A percentile compares a stretch with the other conserved stretches of the same genome.
Conservation (phyloP, 2,329 filamentous ascomycete genomes). For the Colletotrichum magnum region DNA sequence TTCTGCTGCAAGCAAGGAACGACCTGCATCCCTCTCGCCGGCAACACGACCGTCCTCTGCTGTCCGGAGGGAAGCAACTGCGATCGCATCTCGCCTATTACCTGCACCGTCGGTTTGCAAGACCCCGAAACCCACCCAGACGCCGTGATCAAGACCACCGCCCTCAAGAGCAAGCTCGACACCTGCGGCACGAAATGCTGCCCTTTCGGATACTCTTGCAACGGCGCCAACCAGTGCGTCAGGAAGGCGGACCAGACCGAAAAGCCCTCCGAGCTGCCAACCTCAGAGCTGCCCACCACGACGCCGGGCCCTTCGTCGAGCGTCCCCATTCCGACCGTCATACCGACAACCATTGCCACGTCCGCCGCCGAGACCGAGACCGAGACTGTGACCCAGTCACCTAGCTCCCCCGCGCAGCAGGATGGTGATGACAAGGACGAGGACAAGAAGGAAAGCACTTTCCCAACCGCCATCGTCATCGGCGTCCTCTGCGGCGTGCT, state of each 20-base stretch:
- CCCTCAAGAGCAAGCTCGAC: slow-evolving; percentile 68
- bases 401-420: slow-evolving; percentile 42
- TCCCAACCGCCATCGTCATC: slow-evolving; percentile 59
- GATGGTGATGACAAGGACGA: slow-evolving; percentile 30
- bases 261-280: slow-evolving; percentile 44
- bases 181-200: slow-evolving; percentile 76
- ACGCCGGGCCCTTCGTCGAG: slow-evolving; percentile 40
- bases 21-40: slow-evolving; percentile 73
- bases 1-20: slow-evolving; percentile 75
- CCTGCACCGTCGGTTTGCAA: slow-evolving; percentile 74
- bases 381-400: slow-evolving; percentile 3
- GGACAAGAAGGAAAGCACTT: slow-evolving; percentile 32
- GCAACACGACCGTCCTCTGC: slow-evolving; percentile 77
- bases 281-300: slow-evolving; percentile 42
- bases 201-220: slow-evolving; percentile 79
- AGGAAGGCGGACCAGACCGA: slow-evolving; percentile 65
- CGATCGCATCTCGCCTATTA: slow-evolving; percentile 72
- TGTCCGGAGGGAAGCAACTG: slow-evolving; percentile 74
- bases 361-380: slow-evolving; percentile 34
- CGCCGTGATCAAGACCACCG: slow-evolving; percentile 76
- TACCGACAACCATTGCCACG: slow-evolving; percentile 43
- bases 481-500: slow-evolving; percentile 64
- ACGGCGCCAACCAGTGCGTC: slow-evolving; percentile 62
- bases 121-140: slow-evolving; percentile 69
- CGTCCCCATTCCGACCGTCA: slow-evolving; percentile 43